Evolutionary conservation across 495 filamentous ascomycete species (phyloP), one percentile per base, ranked within the genome.

Genomic region (Lasiosphaeria miniovina): DNA sequence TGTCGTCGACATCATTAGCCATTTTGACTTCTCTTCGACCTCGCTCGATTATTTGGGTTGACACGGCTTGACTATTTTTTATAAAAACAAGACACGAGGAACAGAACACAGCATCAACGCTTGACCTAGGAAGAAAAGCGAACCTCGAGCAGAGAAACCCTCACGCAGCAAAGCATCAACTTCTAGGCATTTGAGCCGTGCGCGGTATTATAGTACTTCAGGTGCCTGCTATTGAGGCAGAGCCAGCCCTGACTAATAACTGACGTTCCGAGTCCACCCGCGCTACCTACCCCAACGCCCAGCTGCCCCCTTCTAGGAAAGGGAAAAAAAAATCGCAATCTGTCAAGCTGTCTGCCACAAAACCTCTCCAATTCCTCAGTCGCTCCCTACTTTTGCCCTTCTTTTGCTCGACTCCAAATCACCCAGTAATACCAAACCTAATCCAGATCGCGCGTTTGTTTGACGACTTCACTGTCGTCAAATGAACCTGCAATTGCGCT

Each of bases 401-500:
- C 60, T 24, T 59, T 58, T 24, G 24, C 24, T 49, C 54, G 63
- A 59, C 56, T 55, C 57, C 61, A 17, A 35, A 24, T 9, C 40
- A 54, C 51, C 34, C 49, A 49, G 57, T 17, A 61, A 60, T 41
- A 52, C 61, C 17, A 49, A 61, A 65, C 53, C 58, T 61, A 69
- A 62, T 59, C 35, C 50, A 57, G 65, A 59, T 69, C 65, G 82
- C 82, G 82, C 81, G 82, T 87, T 86, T 78, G 73, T 81, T 85
- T 85, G 83, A 77, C 82, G 81, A 79, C 82, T 79, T 65, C 40
- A 58, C 57, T 71, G 82, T 81, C 83, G 82, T 85, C 82, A 85
- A 85, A 84, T 86, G 84, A 87, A 86, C 83, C 83, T 87, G 82
- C 84, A 83, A 71, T 75, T 67, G 71, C 70, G 68, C 65, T 69